Evolutionary conservation across 1,284 basidiomycete species (phyloP).

Genomic region (Leccinum fallax): DNA sequence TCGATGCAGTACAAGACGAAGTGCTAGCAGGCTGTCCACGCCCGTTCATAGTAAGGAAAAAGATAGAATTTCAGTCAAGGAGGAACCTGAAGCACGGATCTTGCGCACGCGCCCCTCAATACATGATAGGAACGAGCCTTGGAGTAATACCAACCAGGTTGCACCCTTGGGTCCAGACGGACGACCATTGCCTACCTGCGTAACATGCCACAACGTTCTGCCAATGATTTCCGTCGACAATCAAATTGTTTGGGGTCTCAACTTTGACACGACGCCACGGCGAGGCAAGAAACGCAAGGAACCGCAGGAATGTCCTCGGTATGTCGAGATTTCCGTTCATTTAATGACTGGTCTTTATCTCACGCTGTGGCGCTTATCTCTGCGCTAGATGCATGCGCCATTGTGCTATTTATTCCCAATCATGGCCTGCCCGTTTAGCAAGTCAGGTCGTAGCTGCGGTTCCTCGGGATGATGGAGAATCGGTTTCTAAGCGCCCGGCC

Average conservation of each 20-base stretch:
- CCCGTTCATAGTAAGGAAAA: conserved; percentile 38
- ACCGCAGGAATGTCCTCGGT: conserved; percentile 75
- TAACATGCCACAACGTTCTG: conserved; percentile 66
- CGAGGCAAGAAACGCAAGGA: conserved; percentile 57
- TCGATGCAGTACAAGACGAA: conserved; percentile 23
- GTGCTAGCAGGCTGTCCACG: conserved; percentile 33
- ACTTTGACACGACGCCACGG: conserved; percentile 45
- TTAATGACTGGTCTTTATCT: conserved; percentile 18
- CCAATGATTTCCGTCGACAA: conserved; percentile 74
- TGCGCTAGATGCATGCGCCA: conserved; percentile 69
- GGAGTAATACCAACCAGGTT: conserved; percentile 41
- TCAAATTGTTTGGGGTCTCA: conserved; percentile 71
- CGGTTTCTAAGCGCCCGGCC: conserved; percentile 46
- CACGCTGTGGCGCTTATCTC: conserved; percentile 19
- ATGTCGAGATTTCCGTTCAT: conserved; percentile 32
- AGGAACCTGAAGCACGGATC: conserved; percentile 51
- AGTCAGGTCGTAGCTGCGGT: conserved; percentile 48
- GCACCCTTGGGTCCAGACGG: conserved; percentile 55
- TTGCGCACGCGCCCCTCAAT: conserved; percentile 48
- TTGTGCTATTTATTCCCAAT: conserved; percentile 66
- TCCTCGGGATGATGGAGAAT: conserved; percentile 54
- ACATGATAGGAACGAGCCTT: conserved; percentile 37
- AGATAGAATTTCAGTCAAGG: conserved; percentile 47
- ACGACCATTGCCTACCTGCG: conserved; percentile 60
- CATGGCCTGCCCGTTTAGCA: conserved; percentile 67